phyloP scores from a whole-genome alignment of 2,329 filamentous ascomycete genomes.

The Monosporascus ibericus region DNA sequence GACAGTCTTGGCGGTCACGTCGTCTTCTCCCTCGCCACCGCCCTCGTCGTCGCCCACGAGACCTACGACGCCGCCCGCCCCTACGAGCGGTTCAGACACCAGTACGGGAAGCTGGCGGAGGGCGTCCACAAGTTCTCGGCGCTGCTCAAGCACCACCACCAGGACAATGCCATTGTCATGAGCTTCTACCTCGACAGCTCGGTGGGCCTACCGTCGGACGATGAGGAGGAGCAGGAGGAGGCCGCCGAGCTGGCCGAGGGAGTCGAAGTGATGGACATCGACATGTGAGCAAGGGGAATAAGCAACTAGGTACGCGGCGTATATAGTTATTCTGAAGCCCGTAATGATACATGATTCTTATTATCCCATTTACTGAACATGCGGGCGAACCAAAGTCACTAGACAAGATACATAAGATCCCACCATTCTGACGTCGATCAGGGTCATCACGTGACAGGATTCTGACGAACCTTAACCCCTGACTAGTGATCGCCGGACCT shows the following conservation, averaged over 20 bases:
- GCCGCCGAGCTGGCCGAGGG: background rate
- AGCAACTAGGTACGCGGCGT: too few species aligned
- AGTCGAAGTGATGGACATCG: background rate
- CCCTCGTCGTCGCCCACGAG: conserved; percentile 3
- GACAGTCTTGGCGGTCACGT: background rate
- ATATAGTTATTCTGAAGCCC: too few species aligned
- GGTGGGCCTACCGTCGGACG: background rate
- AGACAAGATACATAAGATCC: too few species aligned
- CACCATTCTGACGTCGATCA: too few species aligned
- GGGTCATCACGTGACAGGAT: too few species aligned
- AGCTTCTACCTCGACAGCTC: conserved; percentile 1
- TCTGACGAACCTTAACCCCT: too few species aligned
- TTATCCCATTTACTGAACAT: too few species aligned
- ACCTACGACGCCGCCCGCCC: conserved; percentile 1
- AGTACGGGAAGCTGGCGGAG: conserved; percentile 2
- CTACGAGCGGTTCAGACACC: conserved; percentile 2
- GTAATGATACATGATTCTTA: too few species aligned
- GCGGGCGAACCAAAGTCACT: too few species aligned
- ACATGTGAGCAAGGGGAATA: background rate
- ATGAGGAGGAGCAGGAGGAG: background rate
- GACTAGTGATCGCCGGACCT: too few species aligned
- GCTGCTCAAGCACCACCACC: conserved; percentile 3
- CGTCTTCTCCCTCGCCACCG: conserved; percentile 1
- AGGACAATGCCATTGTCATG: conserved; percentile 1
- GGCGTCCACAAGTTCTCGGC: conserved; percentile 1